Base-by-base conservation (phyloP, 352 stramenopile species). In the Globisporangium cystogenes region DNA sequence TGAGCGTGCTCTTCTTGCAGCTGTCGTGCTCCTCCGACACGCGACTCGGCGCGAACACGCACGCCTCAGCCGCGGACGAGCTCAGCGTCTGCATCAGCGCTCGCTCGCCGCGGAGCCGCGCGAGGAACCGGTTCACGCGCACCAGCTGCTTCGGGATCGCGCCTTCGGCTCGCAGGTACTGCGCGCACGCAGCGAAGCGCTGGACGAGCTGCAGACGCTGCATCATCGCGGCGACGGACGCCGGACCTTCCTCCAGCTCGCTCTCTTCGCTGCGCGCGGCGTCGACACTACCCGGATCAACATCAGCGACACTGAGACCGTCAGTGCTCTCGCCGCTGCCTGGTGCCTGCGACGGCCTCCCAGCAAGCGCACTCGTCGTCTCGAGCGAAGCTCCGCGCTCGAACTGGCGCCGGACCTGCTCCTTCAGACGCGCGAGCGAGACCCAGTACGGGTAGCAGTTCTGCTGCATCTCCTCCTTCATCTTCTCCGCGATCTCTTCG, bases 371-470 rank as follows among this genome's bases (percentile, higher is more conserved):
- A 12, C 31, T 18, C 5, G 1, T 18, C 11, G 8, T 4, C 7
- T 8, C 20, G 15, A 1, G 41, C 21, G 42, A 48, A 5, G n/a
- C 44, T 21, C 26, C 44, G 18, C 18, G 23, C 4, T 51, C 44
- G 31, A 70, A 72, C 11, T 54, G 62, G 24, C 72, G 51, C 21
- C 65, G 51, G 3, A 82, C 35, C 42, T 68, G 64, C 27, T 59
- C 53, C 23, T 82, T 77, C 20, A 83, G 39, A 18, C n/a, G 57
- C 7, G 61, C 56, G 4, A 83, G 63, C 26, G 51, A 53, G 26
- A 59, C 70, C 70, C 73, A 84, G 43, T 73, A 84, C 16, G 66
- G 73, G 21, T 70, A 66, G 26, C 70, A 84, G 33, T 47, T 60
- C 29, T 57, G 57, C 43, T 56, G 54, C 58, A 78, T 73, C 44